Evolutionary conservation across 768 basidiomycete genomes (phyloP), one percentile per base, ranked within the genome.

Genomic region (Tulasnella sp.): DNA sequence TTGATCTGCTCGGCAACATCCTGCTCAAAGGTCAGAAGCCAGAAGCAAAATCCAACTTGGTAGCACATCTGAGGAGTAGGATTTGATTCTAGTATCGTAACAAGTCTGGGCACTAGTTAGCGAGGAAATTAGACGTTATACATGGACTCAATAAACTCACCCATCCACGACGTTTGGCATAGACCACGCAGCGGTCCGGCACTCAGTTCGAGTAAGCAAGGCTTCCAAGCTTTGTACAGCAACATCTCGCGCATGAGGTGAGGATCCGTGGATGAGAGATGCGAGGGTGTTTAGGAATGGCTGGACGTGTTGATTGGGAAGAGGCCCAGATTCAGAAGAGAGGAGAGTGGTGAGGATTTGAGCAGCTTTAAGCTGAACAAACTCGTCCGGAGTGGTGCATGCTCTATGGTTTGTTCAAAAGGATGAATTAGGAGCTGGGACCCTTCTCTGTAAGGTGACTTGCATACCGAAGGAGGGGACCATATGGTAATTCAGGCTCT

Each of bases 21-120:
- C 82, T 91, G 88, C 84, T 99, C 96, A 81, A 98, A 99, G 0
- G 96, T 94, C 78, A 99, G 86, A 75, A 98, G 87, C 98, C 98
- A 99, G 81, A 98, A 87, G 84, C 95, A 97, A 84, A 95, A 94
- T 36, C 91, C 91, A 62, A 96, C 91, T 88, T 98, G 96, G 84
- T 99, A 99, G 86, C 91, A 93, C 91, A 97, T 94, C 86, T 99
- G 98, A 27, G 97, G 94, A 31, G 92, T 91, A 21, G 94, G 92
- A 81, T 91, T 93, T 76, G 91, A 88, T 83, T 92, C 92, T 78
- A 98, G 87, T 36, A 94, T 93, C 40, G 96, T 94, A 7, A 96
- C 89, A 71, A 98, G 87, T 31, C 96, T 97, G 82, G 27, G 31
- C 31, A 42, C 44, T 48, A 24, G 34, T 76, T 31, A 36, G 74